A percentile compares a stretch with the other conserved stretches of the same genome.
Conservation (phyloP, 1,284 basidiomycete species). For the Golubevia sp. region DNA sequence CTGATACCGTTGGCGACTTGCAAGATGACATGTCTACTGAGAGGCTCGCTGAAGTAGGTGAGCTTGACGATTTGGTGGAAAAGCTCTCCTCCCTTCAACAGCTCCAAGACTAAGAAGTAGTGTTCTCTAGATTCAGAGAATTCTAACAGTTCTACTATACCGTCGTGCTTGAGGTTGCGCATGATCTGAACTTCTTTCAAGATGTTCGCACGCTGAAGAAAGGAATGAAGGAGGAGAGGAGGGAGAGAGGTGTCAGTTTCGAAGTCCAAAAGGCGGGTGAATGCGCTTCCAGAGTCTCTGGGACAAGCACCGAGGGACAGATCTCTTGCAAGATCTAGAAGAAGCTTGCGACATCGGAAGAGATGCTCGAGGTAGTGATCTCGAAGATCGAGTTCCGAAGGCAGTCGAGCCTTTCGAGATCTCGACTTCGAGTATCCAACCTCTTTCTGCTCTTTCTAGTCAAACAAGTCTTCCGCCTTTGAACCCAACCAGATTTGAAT, state of each 20-base stretch:
- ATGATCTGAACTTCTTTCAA: conserved; percentile 99
- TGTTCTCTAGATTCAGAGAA: conserved; percentile 81
- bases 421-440: too few species aligned
- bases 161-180: conserved; percentile 87
- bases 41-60: conserved; percentile 89
- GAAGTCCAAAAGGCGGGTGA: neutral
- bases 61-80: conserved; percentile 99
- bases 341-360: conserved; percentile 4
- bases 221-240: conserved; percentile 12
- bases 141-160: conserved; percentile 71
- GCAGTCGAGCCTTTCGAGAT: too few species aligned
- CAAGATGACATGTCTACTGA: conserved; percentile 82
- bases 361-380: neutral
- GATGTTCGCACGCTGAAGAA: conserved; percentile 85
- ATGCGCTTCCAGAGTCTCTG: too few species aligned
- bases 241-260: conserved; percentile 22
- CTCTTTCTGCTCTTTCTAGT: too few species aligned
- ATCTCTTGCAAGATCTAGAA: conserved; percentile 3
- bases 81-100: conserved; percentile 82
- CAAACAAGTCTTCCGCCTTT: too few species aligned
- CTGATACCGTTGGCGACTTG: conserved; percentile 95
- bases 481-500: neutral
- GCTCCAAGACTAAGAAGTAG: conserved; percentile 92
- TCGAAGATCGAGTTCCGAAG: neutral
- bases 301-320: too few species aligned